These are phyloP conservation scores for Heterobasidion annosum DNA, from an alignment of 1,284 basidiomycete genomes.

Conservation along the genomic window DNA sequence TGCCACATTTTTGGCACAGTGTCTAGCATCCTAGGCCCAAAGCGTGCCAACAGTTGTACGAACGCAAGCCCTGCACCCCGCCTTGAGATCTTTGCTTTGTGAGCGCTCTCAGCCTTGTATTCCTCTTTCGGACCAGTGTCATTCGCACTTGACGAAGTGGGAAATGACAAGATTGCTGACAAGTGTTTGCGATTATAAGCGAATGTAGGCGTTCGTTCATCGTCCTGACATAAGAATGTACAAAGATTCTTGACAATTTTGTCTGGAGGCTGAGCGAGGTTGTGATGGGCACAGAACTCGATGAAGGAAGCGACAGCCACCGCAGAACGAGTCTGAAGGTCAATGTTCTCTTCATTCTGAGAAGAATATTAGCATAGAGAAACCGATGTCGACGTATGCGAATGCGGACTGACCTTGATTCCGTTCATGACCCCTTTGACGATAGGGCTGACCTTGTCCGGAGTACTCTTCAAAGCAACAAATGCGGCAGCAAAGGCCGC, in stretches of 20 bases:
- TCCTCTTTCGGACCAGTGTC: constrained; percentile 40
- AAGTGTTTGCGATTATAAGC: constrained; percentile 47
- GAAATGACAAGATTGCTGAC: constrained; percentile 77
- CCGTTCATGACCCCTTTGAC: constrained; percentile 98
- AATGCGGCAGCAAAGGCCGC: constrained; percentile 89
- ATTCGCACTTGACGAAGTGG: constrained; percentile 29
- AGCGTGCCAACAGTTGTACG: constrained; percentile 67
- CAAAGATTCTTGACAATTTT: constrained; percentile 98
- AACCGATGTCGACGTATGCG: neutral
- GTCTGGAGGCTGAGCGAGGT: constrained; percentile 60
- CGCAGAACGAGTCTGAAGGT: constrained; percentile 89
- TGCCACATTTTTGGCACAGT: constrained; percentile 91
- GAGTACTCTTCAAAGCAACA: constrained; percentile 76
- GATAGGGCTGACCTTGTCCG: constrained; percentile 92
- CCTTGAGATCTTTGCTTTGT: constrained; percentile 53
- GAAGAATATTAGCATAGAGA: neutral
- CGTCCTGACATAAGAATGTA: constrained; percentile 94
- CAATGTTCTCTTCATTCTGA: constrained; percentile 86
- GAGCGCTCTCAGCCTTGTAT: constrained; percentile 37
- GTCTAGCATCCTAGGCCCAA: constrained; percentile 69
- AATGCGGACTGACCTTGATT: constrained; percentile 64
- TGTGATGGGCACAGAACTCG: constrained; percentile 70
- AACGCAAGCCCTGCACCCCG: constrained; percentile 87
- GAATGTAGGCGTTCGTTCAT: constrained; percentile 86
- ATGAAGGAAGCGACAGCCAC: constrained; percentile 84